Evolutionary conservation across 2,329 filamentous ascomycete species (phyloP), one percentile per base, ranked within the genome.

Genomic region (Monilinia polystroma): DNA sequence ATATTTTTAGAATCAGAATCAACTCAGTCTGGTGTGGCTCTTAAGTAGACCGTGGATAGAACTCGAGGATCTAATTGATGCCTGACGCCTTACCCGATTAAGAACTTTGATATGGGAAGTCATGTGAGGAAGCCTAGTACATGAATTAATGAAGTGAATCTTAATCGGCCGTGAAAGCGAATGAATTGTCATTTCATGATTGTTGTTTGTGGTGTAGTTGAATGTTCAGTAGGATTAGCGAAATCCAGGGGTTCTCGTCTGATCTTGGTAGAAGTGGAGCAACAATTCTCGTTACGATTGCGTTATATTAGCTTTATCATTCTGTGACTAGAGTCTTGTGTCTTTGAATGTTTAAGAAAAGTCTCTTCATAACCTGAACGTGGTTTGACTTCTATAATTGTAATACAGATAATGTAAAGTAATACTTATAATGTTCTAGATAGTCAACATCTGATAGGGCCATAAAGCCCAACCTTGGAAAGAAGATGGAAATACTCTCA

Each of bases 201-300:
- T n/a, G 3, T 23, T 49, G 43, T 0, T 49, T 47, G 3, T 5
- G 12, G 47, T 29, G 12, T 49, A 0, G 20, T n/a, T 49, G 26
- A 16, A 14, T 32, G 18, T 35, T 20, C 0, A 8, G 14, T 1
- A 4, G 6, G 57, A 59, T 47, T 49, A 35, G 57, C 26, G 57
- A 49, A 29, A 49, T 45, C 47, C 26, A 59, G 43, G 43, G 57
- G 57, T 59, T 49, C 18, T 49, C 45, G 57, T 32, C 43, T 59
- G 43, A 35, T 49, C 3, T 59, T 47, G 5, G 18, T 16, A 12
- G 20, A 43, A 12, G 18, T 11, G 11, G 18, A 8, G 3, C 32
- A 35, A 35, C 5, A 8, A 35, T 35, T 35, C 32, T 35, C 32
- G 7, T 35, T 35, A 35, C 5, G 32, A 35, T 35, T 35, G 32